Conservation (phyloP, 306 rosid genomes). For the Cercis canadensis region DNA sequence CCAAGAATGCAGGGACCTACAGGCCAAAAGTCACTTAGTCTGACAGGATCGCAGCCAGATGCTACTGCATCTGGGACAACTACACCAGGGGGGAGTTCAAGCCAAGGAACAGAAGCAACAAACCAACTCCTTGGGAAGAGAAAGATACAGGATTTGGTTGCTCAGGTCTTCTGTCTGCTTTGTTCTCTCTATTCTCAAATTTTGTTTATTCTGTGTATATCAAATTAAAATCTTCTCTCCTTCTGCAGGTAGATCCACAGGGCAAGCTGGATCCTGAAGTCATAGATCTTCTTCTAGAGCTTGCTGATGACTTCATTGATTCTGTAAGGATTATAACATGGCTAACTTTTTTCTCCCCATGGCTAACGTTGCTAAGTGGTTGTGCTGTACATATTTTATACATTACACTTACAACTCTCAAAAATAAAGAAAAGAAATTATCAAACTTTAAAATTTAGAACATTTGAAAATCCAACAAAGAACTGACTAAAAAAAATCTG, state of each 20-base stretch:
- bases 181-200: conserved; percentile 5
- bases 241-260: conserved; percentile 79
- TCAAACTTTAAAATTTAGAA: no score
- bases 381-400: no score
- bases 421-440: no score
- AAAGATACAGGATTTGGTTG: conserved; percentile 95
- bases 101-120: conserved; percentile 98
- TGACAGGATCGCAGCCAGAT: conserved; percentile 98
- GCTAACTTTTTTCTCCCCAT: background rate
- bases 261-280: conserved; percentile 90
- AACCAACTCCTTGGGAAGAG: conserved; percentile 99
- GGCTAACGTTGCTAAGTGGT: background rate
- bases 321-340: conserved; percentile 62
- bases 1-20: conserved; percentile 80
- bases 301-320: conserved; percentile 96
- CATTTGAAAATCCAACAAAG: no score
- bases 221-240: conserved; percentile 32
- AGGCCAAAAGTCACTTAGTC: conserved; percentile 93
- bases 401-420: no score
- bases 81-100: conserved; percentile 98
- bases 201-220: conserved; percentile 19
- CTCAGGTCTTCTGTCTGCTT: conserved; percentile 67
- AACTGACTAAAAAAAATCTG: no score
- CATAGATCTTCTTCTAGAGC: conserved; percentile 89
- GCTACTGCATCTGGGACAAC: conserved; percentile 96